phyloP scores from a whole-genome alignment of 768 basidiomycete species.

The Leucosporidium creatinivorum region DNA sequence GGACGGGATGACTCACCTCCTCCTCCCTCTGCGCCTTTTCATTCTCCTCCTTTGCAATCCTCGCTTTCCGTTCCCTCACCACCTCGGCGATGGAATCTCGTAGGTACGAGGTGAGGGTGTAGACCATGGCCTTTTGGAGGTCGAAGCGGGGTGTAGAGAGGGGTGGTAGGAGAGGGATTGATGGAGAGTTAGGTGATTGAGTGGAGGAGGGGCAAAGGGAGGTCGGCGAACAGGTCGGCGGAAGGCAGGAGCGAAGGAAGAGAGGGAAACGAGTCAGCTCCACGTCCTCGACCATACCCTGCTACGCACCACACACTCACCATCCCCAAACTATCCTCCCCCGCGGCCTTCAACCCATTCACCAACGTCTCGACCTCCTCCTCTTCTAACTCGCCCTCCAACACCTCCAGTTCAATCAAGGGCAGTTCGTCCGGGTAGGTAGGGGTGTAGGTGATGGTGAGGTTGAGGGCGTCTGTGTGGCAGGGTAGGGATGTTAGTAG shows the following conservation, averaged over 20 bases:
- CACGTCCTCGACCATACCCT: too few relatives aligned
- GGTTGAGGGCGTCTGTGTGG: slow-evolving; percentile 58
- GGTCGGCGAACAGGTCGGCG: too few relatives aligned
- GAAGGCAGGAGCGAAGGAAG: too few relatives aligned
- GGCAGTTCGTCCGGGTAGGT: slow-evolving; percentile 80
- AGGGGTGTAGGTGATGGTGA: slow-evolving; percentile 69
- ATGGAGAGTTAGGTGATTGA: background rate
- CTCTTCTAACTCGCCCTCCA: slow-evolving; percentile 57
- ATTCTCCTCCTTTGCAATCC: slow-evolving; percentile 53
- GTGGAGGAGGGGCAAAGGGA: background rate
- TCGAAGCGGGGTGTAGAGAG: background rate
- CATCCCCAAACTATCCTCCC: slow-evolving; percentile 65
- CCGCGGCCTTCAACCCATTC: slow-evolving; percentile 47
- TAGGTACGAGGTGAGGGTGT: slow-evolving; percentile 78
- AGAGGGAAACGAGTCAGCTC: too few relatives aligned
- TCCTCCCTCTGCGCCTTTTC: slow-evolving; percentile 67
- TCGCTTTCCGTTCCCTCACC: slow-evolving; percentile 56
- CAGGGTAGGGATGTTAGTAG: background rate
- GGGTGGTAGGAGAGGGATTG: background rate
- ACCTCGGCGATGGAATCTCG: slow-evolving; percentile 65
- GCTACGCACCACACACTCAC: too few relatives aligned
- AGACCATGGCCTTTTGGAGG: slow-evolving; percentile 72
- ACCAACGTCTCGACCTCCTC: slow-evolving; percentile 47
- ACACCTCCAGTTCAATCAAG: slow-evolving; percentile 56
- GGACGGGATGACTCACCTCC: slow-evolving; percentile 52